Percentiles rank a stretch among this genome's conserved stretches.
These are phyloP conservation scores for Cystobasidium sp. DNA, from an alignment of 1,284 basidiomycete species.

Conservation along the genomic window DNA sequence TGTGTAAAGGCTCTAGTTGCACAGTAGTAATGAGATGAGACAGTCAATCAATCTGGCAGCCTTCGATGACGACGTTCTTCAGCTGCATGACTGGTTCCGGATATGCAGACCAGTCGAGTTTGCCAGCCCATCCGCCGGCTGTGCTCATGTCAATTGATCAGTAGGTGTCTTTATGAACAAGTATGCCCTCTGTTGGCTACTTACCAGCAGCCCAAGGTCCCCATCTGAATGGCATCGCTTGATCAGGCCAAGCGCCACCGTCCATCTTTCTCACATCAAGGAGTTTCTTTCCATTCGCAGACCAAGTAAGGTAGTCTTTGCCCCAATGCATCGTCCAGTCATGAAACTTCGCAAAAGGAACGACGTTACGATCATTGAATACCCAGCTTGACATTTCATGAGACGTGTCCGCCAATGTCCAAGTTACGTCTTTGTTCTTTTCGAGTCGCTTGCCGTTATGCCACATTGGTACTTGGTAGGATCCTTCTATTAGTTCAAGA, in stretches of 20 bases:
- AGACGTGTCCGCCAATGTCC: not conserved
- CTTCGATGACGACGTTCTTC: conserved; percentile 15
- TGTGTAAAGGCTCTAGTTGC: too few species aligned
- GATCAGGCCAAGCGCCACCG: conserved; percentile 8
- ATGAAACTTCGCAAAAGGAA: conserved; percentile 19
- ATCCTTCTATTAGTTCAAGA: conserved; percentile 25
- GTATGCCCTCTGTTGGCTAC: not conserved
- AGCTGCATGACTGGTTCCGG: conserved; percentile 31
- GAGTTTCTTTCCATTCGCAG: conserved; percentile 4
- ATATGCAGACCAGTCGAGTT: not conserved
- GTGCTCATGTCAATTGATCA: not conserved
- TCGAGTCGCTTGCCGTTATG: conserved; percentile 29
- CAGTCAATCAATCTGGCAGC: too few species aligned
- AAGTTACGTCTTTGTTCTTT: conserved; percentile 19
- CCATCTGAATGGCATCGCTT: conserved; percentile 29
- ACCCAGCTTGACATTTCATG: conserved; percentile 15
- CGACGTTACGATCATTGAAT: conserved; percentile 17
- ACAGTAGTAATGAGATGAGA: too few species aligned
- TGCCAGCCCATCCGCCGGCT: conserved; percentile 33
- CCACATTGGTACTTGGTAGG: conserved; percentile 32
- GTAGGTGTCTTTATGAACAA: not conserved
- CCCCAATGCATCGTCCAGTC: conserved; percentile 31
- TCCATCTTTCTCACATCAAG: conserved; percentile 8
- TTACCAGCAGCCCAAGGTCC: conserved; percentile 35
- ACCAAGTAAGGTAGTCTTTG: conserved; percentile 13